Base-by-base conservation (phyloP, 2,329 filamentous ascomycete genomes). In the Colletotrichum gloeosporioides region DNA sequence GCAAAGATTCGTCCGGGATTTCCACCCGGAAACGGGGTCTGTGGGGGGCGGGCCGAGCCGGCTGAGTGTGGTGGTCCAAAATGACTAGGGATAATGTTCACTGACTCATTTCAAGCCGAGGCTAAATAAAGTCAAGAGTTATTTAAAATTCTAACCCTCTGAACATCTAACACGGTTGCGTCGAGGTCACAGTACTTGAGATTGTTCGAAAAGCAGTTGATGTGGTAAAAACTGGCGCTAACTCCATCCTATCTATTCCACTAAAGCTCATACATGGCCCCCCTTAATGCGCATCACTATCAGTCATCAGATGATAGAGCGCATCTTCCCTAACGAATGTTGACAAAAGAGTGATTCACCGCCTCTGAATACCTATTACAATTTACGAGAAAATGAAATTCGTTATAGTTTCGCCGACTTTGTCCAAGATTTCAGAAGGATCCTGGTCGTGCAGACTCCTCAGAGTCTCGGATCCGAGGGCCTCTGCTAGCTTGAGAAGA, bases 281-380 rank as follows among this genome's bases (percentile, higher is more conserved):
- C 12, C 9, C 9, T n/a, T n/a, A 1, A n/a, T 0, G 9, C 9
- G 16, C 18, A 9, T n/a, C 9, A 6, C 18, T 6, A n/a, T n/a
- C 39, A n/a, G 2, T 2, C 16, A 44, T 44, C 7, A 16, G 2
- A 16, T 16, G 4, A 39, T 39, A 16, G 7, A 8, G 3, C 34
- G 34, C 6, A 16, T 36, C 6, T 39, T 39, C 16, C 16, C 8
- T 8, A 18, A 18, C 16, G 10, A 18, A 39, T 4, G 16, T 4
- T 39, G 36, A 18, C 7, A 8, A 18, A 18, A 39, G 18, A 6
- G 16, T 39, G 16, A 4, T 18, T 4, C 4, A 4, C 0, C 15
- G 36, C 36, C 16, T 18, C 4, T 8, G 16, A 8, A 36, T 3
- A 36, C 6, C 16, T 4, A 6, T 36, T 36, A 6, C 16, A 16